Evolutionary conservation across 2,329 filamentous ascomycete species (phyloP).

Genomic region (Nannizzia gypsea): DNA sequence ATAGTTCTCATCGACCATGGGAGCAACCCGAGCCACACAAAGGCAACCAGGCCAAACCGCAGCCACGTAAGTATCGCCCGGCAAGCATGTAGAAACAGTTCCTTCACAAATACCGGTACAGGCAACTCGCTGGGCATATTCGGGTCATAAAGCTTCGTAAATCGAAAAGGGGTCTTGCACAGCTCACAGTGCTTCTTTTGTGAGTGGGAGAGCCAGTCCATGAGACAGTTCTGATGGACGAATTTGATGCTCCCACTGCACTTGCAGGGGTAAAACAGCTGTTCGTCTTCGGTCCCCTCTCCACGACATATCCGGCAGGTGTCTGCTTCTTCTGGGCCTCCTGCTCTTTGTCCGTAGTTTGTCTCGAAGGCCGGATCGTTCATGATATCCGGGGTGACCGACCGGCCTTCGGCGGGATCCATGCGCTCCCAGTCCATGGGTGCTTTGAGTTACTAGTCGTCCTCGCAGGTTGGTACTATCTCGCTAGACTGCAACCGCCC

Average conservation of each 20-base stretch:
- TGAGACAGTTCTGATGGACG: conserved; percentile 93
- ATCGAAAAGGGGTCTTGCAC: conserved; percentile 95
- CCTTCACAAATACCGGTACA: conserved; percentile 64
- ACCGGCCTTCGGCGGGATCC: neutral
- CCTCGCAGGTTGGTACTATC: neutral
- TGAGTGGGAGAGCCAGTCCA: conserved; percentile 97
- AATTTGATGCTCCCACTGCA: conserved; percentile 98
- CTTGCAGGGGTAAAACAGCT: conserved; percentile 95
- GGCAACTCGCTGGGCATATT: conserved; percentile 84
- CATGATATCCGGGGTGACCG: conserved; percentile 40
- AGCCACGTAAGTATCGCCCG: conserved; percentile 65
- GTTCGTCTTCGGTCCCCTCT: conserved; percentile 69
- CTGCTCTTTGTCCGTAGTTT: conserved; percentile 28
- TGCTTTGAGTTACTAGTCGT: neutral
- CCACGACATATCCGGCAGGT: conserved; percentile 96
- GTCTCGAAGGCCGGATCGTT: conserved; percentile 43
- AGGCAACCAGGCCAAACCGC: conserved; percentile 63
- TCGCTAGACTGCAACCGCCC: neutral
- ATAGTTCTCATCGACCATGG: conserved; percentile 84
- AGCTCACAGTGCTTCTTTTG: conserved; percentile 99
- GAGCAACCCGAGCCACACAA: conserved; percentile 79
- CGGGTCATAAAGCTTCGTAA: conserved; percentile 93
- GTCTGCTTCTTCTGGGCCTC: conserved; percentile 47
- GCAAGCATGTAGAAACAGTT: conserved; percentile 61
- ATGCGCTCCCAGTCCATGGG: neutral